Base-by-base conservation (phyloP, 1,284 basidiomycete genomes). In the Trichosporon ovoides region DNA sequence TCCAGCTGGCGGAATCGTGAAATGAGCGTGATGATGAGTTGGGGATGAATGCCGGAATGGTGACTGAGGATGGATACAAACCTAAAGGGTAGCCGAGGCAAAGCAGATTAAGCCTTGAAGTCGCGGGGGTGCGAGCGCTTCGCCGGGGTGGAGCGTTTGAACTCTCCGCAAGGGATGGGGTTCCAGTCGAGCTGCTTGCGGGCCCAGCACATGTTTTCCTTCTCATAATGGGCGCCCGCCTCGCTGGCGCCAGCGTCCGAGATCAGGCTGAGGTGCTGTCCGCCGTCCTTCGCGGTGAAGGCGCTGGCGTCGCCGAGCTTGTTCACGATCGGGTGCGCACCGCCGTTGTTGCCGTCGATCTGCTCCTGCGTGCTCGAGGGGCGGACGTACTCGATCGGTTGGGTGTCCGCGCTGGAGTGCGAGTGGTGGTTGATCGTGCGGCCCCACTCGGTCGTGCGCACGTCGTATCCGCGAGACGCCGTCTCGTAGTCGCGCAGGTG, bases 401-500 rank as follows among this genome's bases (percentile, higher is more conserved):
- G 22, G 7, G 43, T 48, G 28, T n/a, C 19, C 22, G 22, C 43
- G 43, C 43, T 48, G 7, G 43, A 28, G 43, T 48, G 43, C 22
- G 22, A 31, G 43, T 48, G 22, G 24, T 31, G 43, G 43, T 48
- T 48, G 43, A 48, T 48, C 24, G 43, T 48, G 43, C 43, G 43
- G 24, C 43, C 43, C 43, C 43, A 48, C 22, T 48, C 24, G 43
- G 43, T 48, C 24, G 43, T 48, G 43, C 43, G 43, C 24, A 48
- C 43, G 43, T 48, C 43, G 43, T 48, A 48, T 16, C 43, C 43
- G 16, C 43, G 24, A 16, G 18, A 12, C 13, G 43, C 43, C 4
- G 43, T 48, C 43, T 48, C 43, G 43, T 48, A 48, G 43, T 48
- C 43, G 12, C 22, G 43, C 24, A 48, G 43, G 43, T 48, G 43